These are phyloP conservation scores for Curvularia spicifera DNA, from an alignment of 2,329 filamentous ascomycete genomes.

Conservation along the genomic window DNA sequence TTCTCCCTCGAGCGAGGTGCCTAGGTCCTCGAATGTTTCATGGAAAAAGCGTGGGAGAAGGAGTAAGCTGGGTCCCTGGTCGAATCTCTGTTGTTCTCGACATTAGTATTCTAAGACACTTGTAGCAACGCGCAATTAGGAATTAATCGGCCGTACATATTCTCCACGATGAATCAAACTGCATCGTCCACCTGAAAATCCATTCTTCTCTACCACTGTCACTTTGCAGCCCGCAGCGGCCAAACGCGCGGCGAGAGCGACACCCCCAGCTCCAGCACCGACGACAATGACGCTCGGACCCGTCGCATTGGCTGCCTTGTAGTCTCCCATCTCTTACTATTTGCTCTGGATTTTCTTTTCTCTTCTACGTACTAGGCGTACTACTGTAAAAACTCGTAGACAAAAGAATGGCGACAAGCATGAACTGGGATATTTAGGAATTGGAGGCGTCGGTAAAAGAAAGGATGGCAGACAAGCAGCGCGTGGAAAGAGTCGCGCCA, in stretches of 20 bases:
- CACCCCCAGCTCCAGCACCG: conserved; percentile 74
- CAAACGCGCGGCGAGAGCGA: conserved; percentile 73
- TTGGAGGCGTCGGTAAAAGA: not conserved
- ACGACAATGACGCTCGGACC: conserved; percentile 40
- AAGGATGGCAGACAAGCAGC: conserved; percentile 2
- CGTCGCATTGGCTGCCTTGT: conserved; percentile 10
- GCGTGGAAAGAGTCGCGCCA: conserved; percentile 16
- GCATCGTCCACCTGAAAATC: conserved; percentile 74
- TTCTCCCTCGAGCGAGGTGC: conserved; percentile 68
- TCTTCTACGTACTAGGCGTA: not conserved
- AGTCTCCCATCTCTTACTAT: conserved; percentile 18
- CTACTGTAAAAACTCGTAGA: too few relatives aligned
- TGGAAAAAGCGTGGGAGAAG: conserved; percentile 74
- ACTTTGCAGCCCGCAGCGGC: conserved; percentile 73
- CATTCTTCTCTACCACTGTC: conserved; percentile 80
- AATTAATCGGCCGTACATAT: conserved; percentile 52
- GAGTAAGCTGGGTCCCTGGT: conserved; percentile 77
- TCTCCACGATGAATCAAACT: conserved; percentile 67
- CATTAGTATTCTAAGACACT: not conserved
- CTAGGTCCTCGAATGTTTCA: conserved; percentile 72
- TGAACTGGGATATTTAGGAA: not conserved
- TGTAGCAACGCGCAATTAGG: not conserved
- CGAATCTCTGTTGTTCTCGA: conserved; percentile 62
- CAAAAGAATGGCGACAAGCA: not conserved
- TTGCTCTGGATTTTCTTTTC: not conserved